Evolutionary conservation across 352 stramenopile genomes (phyloP).

Genomic region (Globisporangium viniferum): DNA sequence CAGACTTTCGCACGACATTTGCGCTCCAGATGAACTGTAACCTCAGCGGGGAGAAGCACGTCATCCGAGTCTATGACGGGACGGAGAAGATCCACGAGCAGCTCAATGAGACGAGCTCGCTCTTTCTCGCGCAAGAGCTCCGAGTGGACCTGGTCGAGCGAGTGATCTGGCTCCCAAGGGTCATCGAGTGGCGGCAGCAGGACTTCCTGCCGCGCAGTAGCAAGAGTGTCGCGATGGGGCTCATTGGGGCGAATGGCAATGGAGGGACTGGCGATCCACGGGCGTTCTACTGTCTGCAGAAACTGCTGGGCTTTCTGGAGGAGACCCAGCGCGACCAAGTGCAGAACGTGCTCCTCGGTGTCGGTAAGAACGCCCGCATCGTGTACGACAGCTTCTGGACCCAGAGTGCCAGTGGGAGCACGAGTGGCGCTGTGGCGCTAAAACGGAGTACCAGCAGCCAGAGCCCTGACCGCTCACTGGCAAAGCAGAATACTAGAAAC

Average conservation of each 20-base stretch:
- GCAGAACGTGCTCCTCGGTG: conserved; percentile 55
- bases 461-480: neutral
- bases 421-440: neutral
- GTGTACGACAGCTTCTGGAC: conserved; percentile 68
- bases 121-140: conserved; percentile 41
- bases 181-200: conserved; percentile 62
- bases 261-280: conserved; percentile 28
- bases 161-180: conserved; percentile 47
- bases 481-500: neutral
- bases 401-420: conserved; percentile 5
- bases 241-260: neutral
- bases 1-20: conserved; percentile 83
- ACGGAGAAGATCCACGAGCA: conserved; percentile 55
- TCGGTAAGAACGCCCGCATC: conserved; percentile 53
- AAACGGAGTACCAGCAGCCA: neutral
- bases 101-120: conserved; percentile 54
- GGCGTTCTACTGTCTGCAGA: conserved; percentile 67
- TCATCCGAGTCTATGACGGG: conserved; percentile 74
- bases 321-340: conserved; percentile 46
- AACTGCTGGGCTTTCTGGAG: conserved; percentile 58
- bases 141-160: conserved; percentile 33
- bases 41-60: conserved; percentile 18
- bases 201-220: conserved; percentile 19
- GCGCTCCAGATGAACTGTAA: conserved; percentile 77
- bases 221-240: conserved; percentile 11